Base-by-base conservation (phyloP, 768 basidiomycete genomes). In the Strobilomyces dryophilus region DNA sequence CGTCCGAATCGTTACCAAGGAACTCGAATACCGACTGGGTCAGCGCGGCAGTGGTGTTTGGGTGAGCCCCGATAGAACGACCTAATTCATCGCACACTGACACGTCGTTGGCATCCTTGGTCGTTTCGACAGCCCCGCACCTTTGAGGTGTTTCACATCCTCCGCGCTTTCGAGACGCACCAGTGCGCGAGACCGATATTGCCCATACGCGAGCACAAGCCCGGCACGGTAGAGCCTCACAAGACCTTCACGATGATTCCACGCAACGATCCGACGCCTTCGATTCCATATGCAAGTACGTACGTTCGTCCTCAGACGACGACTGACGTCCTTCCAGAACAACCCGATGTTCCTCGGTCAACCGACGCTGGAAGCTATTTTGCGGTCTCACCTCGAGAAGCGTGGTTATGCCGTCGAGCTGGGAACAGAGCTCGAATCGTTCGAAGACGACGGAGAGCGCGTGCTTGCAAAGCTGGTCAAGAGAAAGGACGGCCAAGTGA, bases 1-100 rank as follows among this genome's bases (percentile, higher is more conserved):
- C 9, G 74, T 82, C 5, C 75, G 79, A 18, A 73, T 83, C 29
- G 75, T 83, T 43, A 76, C 82, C 53, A 79, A 77, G 54, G 73
- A 71, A 45, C 58, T 67, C 0, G 45, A 66, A 1, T 67, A 71
- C 10, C 68, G 63, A 15, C 56, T 71, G 14, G 74, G 74, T 1
- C 71, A 74, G 52, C 72, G 77, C 2, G 72, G 70, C 3, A 64
- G 64, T 4, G 74, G 67, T 4, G 57, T 79, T 20, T 74, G 72
- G 70, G 76, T 74, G 39, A 29, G 66, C 26, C 50, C 14, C 12
- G 9, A 34, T 34, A n/a, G n/a, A n/a, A n/a, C n/a, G n/a, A n/a
- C n/a, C n/a, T n/a, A n/a, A n/a, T n/a, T n/a, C n/a, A n/a, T n/a
- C n/a, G n/a, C n/a, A n/a, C n/a, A n/a, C 2, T 11, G 26, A 15